Base-by-base conservation (phyloP, 768 basidiomycete species). In the Leccinum subtestaceum region DNA sequence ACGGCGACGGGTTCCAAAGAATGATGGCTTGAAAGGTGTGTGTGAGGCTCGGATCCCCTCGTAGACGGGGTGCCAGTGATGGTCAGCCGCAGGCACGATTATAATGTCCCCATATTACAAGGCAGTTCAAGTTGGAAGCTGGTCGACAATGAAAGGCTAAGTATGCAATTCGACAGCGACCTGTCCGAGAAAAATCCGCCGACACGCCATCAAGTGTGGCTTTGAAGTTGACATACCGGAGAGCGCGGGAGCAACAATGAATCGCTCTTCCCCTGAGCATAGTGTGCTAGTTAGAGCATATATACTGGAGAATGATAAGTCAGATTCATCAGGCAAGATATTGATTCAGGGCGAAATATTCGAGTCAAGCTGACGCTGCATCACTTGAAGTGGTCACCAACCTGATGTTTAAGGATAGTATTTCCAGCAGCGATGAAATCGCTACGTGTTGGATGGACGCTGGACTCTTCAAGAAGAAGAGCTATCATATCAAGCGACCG, bases 61-160 rank as follows among this genome's bases (percentile, higher is more conserved):
- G 17, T 45, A 21, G 57, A 62, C 23, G 23, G 45, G 59, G 3
- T 65, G 54, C 31, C 17, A 34, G 43, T 10, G 15, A 55, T 46
- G 60, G 21, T 47, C 59, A 51, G 54, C 25, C 59, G 21, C 46
- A 53, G 56, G 50, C 67, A 27, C 4, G 15, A 67, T 63, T 9
- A n/a, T 38, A 47, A 67, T 47, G 6, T 31, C 53, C 21, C 6
- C 29, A 29, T 23, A n/a, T 12, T 34, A 40, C 9, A 40, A 32
- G 15, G 19, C 29, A 47, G 52, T 34, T 23, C 6, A 32, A 31
- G 46, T 55, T 15, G 31, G 21, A 55, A 56, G 19, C 29, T 29
- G 27, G 34, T 55, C 27, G n/a, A 46, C 11, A 51, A 36, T 27
- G 23, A 48, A 58, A 59, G 5, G 40, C 29, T n/a, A 3, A 29